Base-by-base conservation (phyloP, 2,329 filamentous ascomycete genomes). In the Ustulina deusta region DNA sequence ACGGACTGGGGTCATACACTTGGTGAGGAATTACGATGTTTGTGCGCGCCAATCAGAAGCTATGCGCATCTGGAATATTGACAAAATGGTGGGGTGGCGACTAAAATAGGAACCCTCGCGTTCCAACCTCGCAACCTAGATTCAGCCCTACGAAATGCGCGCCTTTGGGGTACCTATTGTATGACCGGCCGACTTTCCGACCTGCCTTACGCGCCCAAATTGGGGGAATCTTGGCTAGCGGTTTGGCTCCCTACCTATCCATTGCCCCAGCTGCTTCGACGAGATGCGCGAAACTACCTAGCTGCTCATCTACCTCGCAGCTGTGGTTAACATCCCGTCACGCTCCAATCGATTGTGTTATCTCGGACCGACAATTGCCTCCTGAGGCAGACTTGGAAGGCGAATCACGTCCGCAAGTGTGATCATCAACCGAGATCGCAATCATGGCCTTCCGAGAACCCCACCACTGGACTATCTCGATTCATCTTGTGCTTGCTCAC, bases 31-130 rank as follows among this genome's bases (percentile, higher is more conserved):
- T 64, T 40, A 55, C 52, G 51, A 63, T 54, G 32, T 10, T 56
- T 1, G 51, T 66, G 69, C 65, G 69, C 67, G 65, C 69, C 69
- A 71, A 71, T 71, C 68, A 71, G 38, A 69, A 57, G 64, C 59
- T 57, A 36, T 38, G 69, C 69, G 69, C 69, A 71, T 70, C 48
- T 51, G 34, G 55, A 66, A 64, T 49, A 20, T 55, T 44, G 62
- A 56, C 59, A 17, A 57, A 64, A 34, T 44, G 67, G 67, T 71
- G 69, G 63, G 69, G 57, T 61, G 51, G 54, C 61, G 66, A 65
- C 63, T 66, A 66, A 65, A 69, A 67, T 58, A 46, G 57, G 57
- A 55, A 66, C 55, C 61, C 46, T 59, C 51, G 55, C 61, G 65
- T 63, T 68, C 65, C 60, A 65, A 61, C 51, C 49, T 71, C 56